phyloP scores from a whole-genome alignment of 192 early-diverging fungal genomes.

The Entomortierella chlamydospora region DNA sequence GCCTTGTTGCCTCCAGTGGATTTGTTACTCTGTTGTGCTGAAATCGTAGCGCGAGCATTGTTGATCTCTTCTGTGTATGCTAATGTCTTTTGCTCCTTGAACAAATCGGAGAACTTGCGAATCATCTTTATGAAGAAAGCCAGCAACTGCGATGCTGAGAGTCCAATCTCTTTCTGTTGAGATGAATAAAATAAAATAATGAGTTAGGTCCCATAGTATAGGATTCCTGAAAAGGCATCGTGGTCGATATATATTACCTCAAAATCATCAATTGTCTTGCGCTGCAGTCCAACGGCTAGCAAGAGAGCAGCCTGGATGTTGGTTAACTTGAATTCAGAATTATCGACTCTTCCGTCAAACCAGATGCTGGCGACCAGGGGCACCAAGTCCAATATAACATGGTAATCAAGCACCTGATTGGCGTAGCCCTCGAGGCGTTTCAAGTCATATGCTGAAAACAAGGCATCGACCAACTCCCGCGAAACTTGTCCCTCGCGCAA shows the following conservation, averaged over 20 bases:
- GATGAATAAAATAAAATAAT: conserved; percentile 3
- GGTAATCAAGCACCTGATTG: conserved; percentile 97
- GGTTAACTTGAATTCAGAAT: conserved; percentile 73
- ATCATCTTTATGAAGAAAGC: conserved; percentile 96
- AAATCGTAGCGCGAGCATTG: conserved; percentile 51
- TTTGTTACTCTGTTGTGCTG: conserved; percentile 36
- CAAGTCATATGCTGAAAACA: conserved; percentile 87
- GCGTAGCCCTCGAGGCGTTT: conserved; percentile 97
- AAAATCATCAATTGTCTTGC: conserved; percentile 89
- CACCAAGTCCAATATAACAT: conserved; percentile 94
- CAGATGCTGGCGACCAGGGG: conserved; percentile 84
- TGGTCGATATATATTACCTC: conserved; percentile 52
- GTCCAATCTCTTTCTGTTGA: conserved; percentile 79
- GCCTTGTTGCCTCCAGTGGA: conserved; percentile 35
- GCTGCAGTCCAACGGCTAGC: conserved; percentile 91
- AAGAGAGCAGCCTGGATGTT: conserved; percentile 90
- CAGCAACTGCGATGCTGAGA: conserved; percentile 88
- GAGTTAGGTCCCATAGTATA: background rate
- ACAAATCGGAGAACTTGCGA: conserved; percentile 79
- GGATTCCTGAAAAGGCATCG: background rate
- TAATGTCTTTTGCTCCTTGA: conserved; percentile 72
- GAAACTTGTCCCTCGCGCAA: conserved; percentile 42
- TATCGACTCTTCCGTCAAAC: conserved; percentile 75
- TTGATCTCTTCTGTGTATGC: conserved; percentile 58
- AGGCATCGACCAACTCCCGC: conserved; percentile 39